Evolutionary conservation across 768 basidiomycete species (phyloP).

Genomic region (Leccinum subtestaceum): DNA sequence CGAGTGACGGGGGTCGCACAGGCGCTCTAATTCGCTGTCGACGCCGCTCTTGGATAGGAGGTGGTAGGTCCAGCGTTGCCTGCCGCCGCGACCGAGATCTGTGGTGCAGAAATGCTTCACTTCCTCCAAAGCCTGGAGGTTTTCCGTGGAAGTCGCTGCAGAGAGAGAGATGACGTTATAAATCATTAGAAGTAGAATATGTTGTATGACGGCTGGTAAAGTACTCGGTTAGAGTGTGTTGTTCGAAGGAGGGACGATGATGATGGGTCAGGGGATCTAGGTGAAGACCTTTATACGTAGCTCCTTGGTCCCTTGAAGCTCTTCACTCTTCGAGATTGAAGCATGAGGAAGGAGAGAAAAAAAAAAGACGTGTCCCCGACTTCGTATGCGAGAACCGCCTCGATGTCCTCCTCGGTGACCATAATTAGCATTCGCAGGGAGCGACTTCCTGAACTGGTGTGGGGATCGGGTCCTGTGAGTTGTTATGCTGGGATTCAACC

Average conservation of each 20-base stretch:
- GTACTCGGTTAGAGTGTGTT: neutral
- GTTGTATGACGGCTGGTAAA: slow-evolving; percentile 5
- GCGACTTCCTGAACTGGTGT: slow-evolving; percentile 17
- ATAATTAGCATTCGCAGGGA: slow-evolving; percentile 22
- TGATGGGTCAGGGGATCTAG: slow-evolving; percentile 8
- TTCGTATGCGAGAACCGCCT: slow-evolving; percentile 17
- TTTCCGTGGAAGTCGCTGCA: slow-evolving; percentile 45
- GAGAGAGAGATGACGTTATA: slow-evolving; percentile 42
- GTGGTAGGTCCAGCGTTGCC: slow-evolving; percentile 53
- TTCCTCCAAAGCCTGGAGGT: slow-evolving; percentile 49
- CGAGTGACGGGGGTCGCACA: slow-evolving; percentile 36
- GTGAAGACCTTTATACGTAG: slow-evolving; percentile 22
- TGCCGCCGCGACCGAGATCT: slow-evolving; percentile 52
- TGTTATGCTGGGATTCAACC: slow-evolving; percentile 18
- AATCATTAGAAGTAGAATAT: slow-evolving; percentile 18
- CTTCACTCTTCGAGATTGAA: slow-evolving; percentile 12
- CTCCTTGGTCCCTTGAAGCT: slow-evolving; percentile 1
- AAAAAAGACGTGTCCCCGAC: slow-evolving; percentile 1
- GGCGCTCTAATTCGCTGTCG: slow-evolving; percentile 37
- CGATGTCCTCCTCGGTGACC: slow-evolving; percentile 19
- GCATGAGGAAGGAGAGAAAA: slow-evolving; percentile 16
- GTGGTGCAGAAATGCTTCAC: slow-evolving; percentile 52
- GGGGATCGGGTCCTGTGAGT: slow-evolving; percentile 16
- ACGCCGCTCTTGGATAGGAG: slow-evolving; percentile 41
- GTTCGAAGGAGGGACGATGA: neutral